A percentile compares a stretch with the other conserved stretches of the same genome.
These are phyloP conservation scores for Canariomyces notabilis DNA, from an alignment of 2,329 filamentous ascomycete genomes.

Conservation along the genomic window DNA sequence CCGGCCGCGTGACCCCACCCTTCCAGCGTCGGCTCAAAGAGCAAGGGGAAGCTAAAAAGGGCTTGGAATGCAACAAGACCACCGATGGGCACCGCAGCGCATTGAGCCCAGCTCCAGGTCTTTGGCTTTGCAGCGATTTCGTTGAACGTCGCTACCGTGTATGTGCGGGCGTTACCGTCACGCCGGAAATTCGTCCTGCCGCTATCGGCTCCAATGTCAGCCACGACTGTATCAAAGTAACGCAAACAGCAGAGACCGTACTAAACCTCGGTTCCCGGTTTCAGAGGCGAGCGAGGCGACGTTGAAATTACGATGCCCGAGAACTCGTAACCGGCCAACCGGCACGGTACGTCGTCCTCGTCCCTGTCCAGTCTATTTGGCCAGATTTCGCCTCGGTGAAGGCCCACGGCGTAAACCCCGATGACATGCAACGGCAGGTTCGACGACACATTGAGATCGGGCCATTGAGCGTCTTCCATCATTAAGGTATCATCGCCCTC, in stretches of 20 bases:
- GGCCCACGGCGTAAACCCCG: conserved; percentile 29
- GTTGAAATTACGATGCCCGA: conserved; percentile 27
- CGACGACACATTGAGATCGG: conserved; percentile 11
- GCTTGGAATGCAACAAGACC: conserved; percentile 25
- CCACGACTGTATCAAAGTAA: neutral
- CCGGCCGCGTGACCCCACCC: neutral
- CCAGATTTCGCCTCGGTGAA: conserved; percentile 28
- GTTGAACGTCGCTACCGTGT: conserved; percentile 13
- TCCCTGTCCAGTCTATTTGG: neutral
- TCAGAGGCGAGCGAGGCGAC: conserved; percentile 24
- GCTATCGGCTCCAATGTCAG: neutral
- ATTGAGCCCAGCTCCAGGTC: conserved; percentile 22
- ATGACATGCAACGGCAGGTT: conserved; percentile 26
- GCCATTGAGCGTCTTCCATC: conserved; percentile 2
- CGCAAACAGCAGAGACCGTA: neutral
- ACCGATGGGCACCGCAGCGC: conserved; percentile 23
- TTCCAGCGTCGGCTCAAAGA: conserved; percentile 3
- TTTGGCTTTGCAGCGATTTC: conserved; percentile 22
- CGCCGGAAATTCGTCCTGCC: conserved; percentile 24
- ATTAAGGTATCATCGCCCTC: conserved; percentile 1
- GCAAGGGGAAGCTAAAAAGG: conserved; percentile 21
- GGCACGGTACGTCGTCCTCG: neutral
- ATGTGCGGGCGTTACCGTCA: conserved; percentile 22
- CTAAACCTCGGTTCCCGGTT: conserved; percentile 28
- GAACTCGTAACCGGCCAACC: conserved; percentile 30